phyloP scores from a whole-genome alignment of 176 grass and related monocot genomes.

The Eleusine coracana region DNA sequence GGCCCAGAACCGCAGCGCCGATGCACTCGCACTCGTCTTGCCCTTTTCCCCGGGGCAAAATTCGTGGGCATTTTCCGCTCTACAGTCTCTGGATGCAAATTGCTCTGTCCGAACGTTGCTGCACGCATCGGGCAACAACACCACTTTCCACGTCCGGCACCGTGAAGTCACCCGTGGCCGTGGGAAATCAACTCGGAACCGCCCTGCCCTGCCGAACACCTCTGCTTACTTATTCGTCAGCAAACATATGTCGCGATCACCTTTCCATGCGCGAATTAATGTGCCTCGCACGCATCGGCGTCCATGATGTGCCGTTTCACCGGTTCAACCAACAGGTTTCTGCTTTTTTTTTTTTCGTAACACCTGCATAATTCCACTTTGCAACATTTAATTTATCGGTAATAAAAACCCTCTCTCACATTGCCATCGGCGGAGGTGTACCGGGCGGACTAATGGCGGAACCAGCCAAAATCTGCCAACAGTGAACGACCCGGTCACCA shows the following conservation, averaged over 20 bases:
- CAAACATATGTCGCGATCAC: background rate
- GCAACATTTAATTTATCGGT: background rate
- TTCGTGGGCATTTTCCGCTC: background rate
- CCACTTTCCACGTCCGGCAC: background rate
- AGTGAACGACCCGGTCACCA: background rate
- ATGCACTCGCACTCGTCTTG: background rate
- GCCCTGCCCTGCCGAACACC: background rate
- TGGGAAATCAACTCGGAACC: background rate
- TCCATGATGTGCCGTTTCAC: background rate
- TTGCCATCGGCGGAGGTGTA: background rate
- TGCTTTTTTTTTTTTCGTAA: background rate
- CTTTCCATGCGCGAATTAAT: background rate
- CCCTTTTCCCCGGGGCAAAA: background rate
- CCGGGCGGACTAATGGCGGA: background rate
- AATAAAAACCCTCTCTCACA: background rate
- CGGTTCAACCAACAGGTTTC: background rate
- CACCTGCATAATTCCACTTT: too few relatives aligned
- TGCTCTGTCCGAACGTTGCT: background rate
- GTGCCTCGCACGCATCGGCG: constrained; percentile 19
- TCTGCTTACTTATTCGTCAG: background rate
- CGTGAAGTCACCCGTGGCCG: too few relatives aligned
- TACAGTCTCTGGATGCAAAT: background rate
- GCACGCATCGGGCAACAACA: constrained; percentile 15
- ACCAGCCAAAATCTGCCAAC: background rate
- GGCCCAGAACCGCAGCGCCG: constrained; percentile 2